Evolutionary conservation across 306 rosid genomes (phyloP), one percentile per base, ranked within the genome.

Genomic region (Sicyos edulis): DNA sequence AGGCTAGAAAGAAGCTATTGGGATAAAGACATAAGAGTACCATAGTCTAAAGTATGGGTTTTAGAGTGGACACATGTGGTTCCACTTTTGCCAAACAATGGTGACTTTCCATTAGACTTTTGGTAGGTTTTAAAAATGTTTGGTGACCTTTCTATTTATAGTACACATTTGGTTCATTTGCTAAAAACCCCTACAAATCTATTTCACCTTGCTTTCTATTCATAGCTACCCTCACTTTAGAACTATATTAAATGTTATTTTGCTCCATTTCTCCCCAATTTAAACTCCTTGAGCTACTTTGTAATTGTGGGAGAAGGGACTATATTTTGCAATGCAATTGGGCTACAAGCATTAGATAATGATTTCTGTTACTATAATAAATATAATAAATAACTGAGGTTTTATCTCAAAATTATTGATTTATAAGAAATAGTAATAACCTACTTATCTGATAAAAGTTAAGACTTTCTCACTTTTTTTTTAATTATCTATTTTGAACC

Each of bases 81-180:
- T 80, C 75, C 80, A 42, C 80, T 53, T 74, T 78, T 75, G 47
- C 78, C 58, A 79, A 77, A 78, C 86, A 65, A 20, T 47, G 73
- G 78, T 71, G 80, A 78, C 73, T 54, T 77, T 84, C 76, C 50
- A 55, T 78, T 13, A 71, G 79, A 77, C 81, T 79, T 81, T 80
- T 26, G 77, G 80, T 82, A 63, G 77, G 74, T 81, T 83, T 69
- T 44, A 74, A 57, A 74, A 82, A 68, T 77, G 81, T 76, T 72
- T 10, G 54, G 72, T 72, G 75, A 74, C 73, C 81, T 76, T 75
- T 24, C 58, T 14, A 68, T 68, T 68, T 68, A 68, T 47, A 45
- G 12, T 67, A 76, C 80, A 22, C 73, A 60, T 34, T 29, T 81
- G 81, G 88, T 82, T 83, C 83, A 79, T 6, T 60, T 81, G 70